A percentile compares a stretch with the other conserved stretches of the same genome.
Evolutionary conservation across 345 rosid genomes (phyloP).

Genomic region (Pugionium dolabratum): DNA sequence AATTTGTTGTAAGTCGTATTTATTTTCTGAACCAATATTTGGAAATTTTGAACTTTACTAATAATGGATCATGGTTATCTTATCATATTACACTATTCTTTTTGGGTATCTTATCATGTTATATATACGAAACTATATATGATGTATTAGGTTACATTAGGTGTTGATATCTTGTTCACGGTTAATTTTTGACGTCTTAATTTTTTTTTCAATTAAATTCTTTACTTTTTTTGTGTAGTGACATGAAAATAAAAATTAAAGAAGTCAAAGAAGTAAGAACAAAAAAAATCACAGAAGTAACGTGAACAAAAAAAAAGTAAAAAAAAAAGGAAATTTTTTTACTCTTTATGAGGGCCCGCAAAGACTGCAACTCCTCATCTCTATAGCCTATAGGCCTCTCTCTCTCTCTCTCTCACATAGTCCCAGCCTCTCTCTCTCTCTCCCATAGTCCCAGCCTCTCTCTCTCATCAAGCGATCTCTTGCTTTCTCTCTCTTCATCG

Average conservation of each 20-base stretch:
- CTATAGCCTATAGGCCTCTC: slow-evolving; percentile 26
- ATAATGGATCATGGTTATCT: too few species aligned
- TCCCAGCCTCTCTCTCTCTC: slow-evolving; percentile 8
- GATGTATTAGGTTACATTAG: too few species aligned
- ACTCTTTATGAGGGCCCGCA: slow-evolving; percentile 31
- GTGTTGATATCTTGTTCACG: too few species aligned
- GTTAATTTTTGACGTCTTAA: too few species aligned
- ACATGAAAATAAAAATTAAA: not conserved
- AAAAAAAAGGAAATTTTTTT: not conserved
- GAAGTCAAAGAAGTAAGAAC: not conserved
- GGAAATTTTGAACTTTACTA: not conserved
- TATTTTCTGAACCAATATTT: not conserved
- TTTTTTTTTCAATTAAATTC: too few species aligned
- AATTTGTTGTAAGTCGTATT: not conserved
- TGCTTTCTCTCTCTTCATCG: slow-evolving; percentile 34
- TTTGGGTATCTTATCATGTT: too few species aligned
- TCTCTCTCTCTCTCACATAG: slow-evolving; percentile 8
- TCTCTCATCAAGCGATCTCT: slow-evolving; percentile 20
- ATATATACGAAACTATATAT: too few species aligned
- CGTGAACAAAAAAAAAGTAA: not conserved
- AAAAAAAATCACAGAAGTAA: slow-evolving; percentile 32
- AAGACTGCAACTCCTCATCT: slow-evolving; percentile 39
- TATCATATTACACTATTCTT: too few species aligned
- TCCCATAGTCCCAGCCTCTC: slow-evolving; percentile 6
- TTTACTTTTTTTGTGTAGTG: too few species aligned